Conservation (phyloP, 2,329 filamentous ascomycete genomes). For the Dryadomyces sulphureus region DNA sequence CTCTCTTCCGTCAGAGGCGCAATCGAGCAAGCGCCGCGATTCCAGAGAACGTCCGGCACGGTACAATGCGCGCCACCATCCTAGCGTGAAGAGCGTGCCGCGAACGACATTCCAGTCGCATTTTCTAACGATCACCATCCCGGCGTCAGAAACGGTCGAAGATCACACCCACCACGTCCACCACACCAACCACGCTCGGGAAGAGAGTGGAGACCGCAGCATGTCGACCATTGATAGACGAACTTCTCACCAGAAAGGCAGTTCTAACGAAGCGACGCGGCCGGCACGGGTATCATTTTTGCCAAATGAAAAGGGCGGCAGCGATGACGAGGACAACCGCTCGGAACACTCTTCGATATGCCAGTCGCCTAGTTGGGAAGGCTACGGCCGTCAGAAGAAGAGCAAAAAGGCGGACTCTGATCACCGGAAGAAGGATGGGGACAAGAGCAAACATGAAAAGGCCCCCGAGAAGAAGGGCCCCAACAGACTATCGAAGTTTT, state of each 20-base stretch:
- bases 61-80: too few relatives aligned
- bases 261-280: too few relatives aligned
- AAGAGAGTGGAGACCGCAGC: too few relatives aligned
- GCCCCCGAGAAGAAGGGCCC: constrained; percentile 20
- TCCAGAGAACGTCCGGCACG: constrained; percentile 9
- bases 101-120: too few relatives aligned
- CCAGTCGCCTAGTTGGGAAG: constrained; percentile 48
- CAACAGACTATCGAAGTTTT: constrained; percentile 23
- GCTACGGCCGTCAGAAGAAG: constrained; percentile 36
- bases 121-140: too few relatives aligned
- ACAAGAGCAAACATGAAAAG: constrained; percentile 23
- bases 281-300: too few relatives aligned
- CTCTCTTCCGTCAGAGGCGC: constrained; percentile 5
- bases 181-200: too few relatives aligned
- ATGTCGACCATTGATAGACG: too few relatives aligned
- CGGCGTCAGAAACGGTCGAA: too few relatives aligned
- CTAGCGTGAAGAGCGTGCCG: too few relatives aligned
- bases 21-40: constrained; percentile 13
- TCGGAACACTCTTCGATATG: constrained; percentile 38
- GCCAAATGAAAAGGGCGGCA: constrained; percentile 9
- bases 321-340: constrained; percentile 15
- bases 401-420: constrained; percentile 34
- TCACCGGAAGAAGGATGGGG: constrained; percentile 27
- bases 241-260: too few relatives aligned
- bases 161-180: too few relatives aligned